phyloP scores from a whole-genome alignment of 2,329 filamentous ascomycete species.

The Exophiala sp. region DNA sequence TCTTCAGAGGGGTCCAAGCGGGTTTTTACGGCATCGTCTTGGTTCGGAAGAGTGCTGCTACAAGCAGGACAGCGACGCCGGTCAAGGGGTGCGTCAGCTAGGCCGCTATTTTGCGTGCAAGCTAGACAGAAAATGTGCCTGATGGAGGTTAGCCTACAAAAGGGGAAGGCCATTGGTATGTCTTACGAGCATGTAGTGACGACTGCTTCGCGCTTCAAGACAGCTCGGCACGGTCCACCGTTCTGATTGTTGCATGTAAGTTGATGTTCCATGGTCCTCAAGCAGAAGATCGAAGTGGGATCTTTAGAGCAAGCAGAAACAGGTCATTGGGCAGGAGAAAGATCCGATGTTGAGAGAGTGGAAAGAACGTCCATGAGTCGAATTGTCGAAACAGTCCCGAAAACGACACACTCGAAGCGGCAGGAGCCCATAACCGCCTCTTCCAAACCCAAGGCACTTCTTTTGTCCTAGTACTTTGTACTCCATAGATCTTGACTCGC shows the following conservation, averaged over 20 bases:
- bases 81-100: constrained; percentile 55
- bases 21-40: constrained; percentile 70
- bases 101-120: constrained; percentile 64
- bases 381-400: too few species aligned
- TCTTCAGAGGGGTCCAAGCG: constrained; percentile 77
- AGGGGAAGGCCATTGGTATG: constrained; percentile 7
- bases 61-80: constrained; percentile 72
- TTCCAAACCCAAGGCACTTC: too few species aligned
- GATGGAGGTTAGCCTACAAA: constrained; percentile 11
- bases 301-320: constrained; percentile 14
- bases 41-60: constrained; percentile 61
- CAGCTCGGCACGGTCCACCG: constrained; percentile 60
- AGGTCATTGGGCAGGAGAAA: neutral
- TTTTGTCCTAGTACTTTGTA: too few species aligned
- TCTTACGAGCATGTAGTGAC: constrained; percentile 83
- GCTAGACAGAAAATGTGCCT: constrained; percentile 82
- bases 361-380: neutral
- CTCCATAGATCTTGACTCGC: too few species aligned
- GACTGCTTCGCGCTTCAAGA: constrained; percentile 67
- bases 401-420: too few species aligned
- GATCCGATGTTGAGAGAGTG: neutral
- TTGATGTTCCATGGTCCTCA: constrained; percentile 78
- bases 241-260: constrained; percentile 72
- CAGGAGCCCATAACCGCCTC: neutral
- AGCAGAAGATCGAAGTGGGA: constrained; percentile 8